A percentile compares a stretch with the other conserved stretches of the same genome.
Conservation (phyloP, 1,139 yeast genomes). For the Pneumocystis jirovecii region DNA sequence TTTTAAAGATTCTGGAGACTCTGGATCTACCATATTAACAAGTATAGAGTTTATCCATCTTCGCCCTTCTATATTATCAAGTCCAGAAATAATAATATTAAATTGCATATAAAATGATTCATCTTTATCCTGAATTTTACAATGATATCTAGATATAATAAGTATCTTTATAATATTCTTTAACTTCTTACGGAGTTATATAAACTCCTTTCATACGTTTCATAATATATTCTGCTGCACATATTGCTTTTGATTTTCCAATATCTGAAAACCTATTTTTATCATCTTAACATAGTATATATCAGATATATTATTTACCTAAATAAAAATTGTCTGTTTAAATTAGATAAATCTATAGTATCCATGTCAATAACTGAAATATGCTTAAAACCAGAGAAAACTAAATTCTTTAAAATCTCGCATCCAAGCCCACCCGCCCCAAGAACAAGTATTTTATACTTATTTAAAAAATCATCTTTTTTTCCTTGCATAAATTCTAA, state of each 20-base stretch:
- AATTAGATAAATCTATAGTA: constrained; percentile 75
- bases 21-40: constrained; percentile 41
- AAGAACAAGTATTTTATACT: constrained; percentile 24
- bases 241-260: constrained; percentile 66
- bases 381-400: constrained; percentile 56
- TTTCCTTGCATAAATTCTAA: neutral
- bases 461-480: constrained; percentile 4
- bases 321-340: constrained; percentile 81
- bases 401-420: constrained; percentile 73
- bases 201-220: constrained; percentile 33
- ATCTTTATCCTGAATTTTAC: constrained; percentile 59
- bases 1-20: constrained; percentile 41
- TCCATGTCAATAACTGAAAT: constrained; percentile 90
- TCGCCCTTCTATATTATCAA: constrained; percentile 81
- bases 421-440: constrained; percentile 98
- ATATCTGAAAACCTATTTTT: constrained; percentile 40
- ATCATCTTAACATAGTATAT: neutral
- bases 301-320: neutral
- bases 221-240: constrained; percentile 53
- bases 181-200: constrained; percentile 30
- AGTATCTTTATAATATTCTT: neutral
- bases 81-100: constrained; percentile 65
- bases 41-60: constrained; percentile 79
- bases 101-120: constrained; percentile 53
- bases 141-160: constrained; percentile 28